Evolutionary conservation across 495 filamentous ascomycete species (phyloP).

Genomic region (Rusavskia elegans): DNA sequence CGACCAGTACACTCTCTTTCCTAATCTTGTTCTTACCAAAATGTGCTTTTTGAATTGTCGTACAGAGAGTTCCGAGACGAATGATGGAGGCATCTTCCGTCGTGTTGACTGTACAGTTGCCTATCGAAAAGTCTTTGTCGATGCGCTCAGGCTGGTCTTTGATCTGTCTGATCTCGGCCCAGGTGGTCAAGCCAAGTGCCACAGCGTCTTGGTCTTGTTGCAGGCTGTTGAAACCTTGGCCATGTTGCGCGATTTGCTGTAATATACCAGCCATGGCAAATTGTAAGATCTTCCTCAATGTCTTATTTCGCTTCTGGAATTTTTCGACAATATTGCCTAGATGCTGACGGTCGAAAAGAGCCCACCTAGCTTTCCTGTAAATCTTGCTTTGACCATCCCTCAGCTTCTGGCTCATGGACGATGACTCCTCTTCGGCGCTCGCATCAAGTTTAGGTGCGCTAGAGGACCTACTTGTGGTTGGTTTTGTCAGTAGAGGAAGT

Average conservation of each 20-base stretch:
- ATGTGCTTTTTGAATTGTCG: neutral
- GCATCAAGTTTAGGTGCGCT: neutral
- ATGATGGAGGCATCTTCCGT: neutral
- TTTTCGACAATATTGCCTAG: neutral
- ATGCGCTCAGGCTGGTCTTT: neutral
- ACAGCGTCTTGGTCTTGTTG: neutral
- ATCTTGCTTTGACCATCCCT: neutral
- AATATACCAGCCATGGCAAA: neutral
- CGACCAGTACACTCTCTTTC: neutral
- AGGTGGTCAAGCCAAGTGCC: neutral
- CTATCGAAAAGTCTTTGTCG: neutral
- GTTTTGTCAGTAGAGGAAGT: neutral
- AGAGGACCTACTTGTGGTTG: neutral
- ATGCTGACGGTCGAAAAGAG: neutral
- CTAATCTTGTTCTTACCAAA: neutral
- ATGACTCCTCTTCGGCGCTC: neutral
- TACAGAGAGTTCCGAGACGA: neutral
- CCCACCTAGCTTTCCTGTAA: neutral
- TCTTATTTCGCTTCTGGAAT: neutral
- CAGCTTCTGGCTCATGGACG: neutral
- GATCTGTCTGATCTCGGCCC: neutral
- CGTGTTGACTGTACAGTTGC: neutral
- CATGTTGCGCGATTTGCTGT: neutral
- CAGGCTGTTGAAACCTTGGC: neutral
- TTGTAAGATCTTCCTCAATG: neutral